phyloP scores from a whole-genome alignment of 2,329 filamentous ascomycete species.

The Fusarium fujikuroi region DNA sequence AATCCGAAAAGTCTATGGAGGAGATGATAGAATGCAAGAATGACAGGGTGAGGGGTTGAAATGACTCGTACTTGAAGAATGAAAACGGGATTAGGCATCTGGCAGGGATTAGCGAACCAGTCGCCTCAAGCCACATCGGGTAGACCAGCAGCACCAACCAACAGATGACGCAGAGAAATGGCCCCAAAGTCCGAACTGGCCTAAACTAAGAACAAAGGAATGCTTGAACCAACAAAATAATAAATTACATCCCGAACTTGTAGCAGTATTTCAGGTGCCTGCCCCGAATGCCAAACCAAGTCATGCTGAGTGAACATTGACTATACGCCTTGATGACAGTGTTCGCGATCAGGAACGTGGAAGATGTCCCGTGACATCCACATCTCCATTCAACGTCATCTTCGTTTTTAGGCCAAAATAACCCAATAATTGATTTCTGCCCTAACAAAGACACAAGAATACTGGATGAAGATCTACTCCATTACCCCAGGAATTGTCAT shows the following conservation, averaged over 20 bases:
- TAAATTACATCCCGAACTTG: neutral
- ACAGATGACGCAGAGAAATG: neutral
- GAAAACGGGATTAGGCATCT: neutral
- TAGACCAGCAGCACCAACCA: neutral
- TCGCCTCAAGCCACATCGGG: neutral
- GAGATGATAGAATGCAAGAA: neutral
- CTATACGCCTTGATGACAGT: too few species aligned
- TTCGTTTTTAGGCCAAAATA: neutral
- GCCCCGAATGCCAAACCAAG: neutral
- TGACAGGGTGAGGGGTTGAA: neutral
- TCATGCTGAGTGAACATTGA: neutral
- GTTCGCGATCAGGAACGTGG: neutral
- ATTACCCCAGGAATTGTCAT: neutral
- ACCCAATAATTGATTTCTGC: neutral
- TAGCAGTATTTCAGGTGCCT: neutral
- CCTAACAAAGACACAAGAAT: neutral
- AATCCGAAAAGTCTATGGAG: neutral
- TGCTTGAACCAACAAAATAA: rapidly evolving
- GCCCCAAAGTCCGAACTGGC: neutral
- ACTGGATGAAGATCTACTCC: neutral
- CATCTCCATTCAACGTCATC: neutral
- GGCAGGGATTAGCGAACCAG: neutral
- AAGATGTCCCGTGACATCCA: too few species aligned
- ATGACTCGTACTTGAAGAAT: neutral
- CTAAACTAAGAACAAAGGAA: neutral